Percentiles rank a stretch among this genome's conserved stretches.
Conservation (phyloP, 2,329 filamentous ascomycete species). For the Xylariaceae sp. region DNA sequence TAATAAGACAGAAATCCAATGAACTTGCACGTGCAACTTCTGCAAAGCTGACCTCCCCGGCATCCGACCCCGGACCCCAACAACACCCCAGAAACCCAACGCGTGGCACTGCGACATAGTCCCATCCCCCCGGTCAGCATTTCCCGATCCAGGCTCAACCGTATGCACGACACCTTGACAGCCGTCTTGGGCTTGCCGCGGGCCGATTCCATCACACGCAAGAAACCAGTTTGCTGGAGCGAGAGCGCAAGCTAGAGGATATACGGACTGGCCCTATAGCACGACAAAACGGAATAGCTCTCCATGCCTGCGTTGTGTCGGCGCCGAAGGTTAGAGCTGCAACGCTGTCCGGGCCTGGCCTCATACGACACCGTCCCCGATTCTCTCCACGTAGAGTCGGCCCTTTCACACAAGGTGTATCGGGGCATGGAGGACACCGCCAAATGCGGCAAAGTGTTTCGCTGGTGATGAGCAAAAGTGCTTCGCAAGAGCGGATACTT, state of each 20-base stretch:
- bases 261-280: neutral
- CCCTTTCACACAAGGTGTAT: constrained; percentile 6
- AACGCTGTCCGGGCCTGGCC: neutral
- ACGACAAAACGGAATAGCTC: constrained; percentile 1
- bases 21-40: neutral
- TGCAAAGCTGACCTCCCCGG: neutral
- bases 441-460: neutral
- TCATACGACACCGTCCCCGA: constrained; percentile 2
- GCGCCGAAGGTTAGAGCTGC: constrained; percentile 1
- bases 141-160: constrained; percentile 23
- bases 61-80: neutral
- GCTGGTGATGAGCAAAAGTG: constrained; percentile 5
- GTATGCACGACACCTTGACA: constrained; percentile 16
- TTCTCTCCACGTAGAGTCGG: constrained; percentile 10
- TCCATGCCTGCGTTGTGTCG: neutral
- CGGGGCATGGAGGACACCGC: neutral
- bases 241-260: neutral
- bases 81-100: constrained; percentile 3
- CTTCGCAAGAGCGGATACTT: constrained; percentile 19
- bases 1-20: no score
- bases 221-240: no score
- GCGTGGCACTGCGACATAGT: neutral
- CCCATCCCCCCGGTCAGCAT: constrained; percentile 20
- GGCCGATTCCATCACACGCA: constrained; percentile 7
- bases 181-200: constrained; percentile 4